Conservation (phyloP, 768 basidiomycete genomes). For the Tremella mesenterica region DNA sequence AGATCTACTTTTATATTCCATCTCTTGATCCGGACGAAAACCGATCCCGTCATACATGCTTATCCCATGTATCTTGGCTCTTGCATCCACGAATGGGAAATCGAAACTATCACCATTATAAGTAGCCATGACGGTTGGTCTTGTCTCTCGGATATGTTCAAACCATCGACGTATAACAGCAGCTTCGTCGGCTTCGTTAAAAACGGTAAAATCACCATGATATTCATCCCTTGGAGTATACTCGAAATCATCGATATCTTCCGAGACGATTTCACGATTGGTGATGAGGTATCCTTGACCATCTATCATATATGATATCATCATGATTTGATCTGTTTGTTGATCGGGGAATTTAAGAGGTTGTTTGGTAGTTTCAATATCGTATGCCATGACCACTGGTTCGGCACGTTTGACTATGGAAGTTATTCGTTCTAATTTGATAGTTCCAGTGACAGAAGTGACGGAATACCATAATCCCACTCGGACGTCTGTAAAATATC, state of each 20-base stretch:
- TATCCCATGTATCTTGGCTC: conserved; percentile 77
- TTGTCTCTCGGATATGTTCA: conserved; percentile 82
- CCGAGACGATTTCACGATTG: conserved; percentile 91
- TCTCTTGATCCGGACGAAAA: conserved; percentile 80
- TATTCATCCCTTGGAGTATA: conserved; percentile 98
- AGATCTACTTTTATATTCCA: conserved; percentile 84
- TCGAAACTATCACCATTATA: conserved; percentile 99
- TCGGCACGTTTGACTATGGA: conserved; percentile 97
- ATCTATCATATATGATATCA: conserved; percentile 99
- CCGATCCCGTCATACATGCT: conserved; percentile 95
- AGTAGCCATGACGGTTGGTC: conserved; percentile 93
- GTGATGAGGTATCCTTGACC: conserved; percentile 90
- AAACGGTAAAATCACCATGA: conserved; percentile 89
- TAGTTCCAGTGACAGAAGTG: conserved; percentile 70
- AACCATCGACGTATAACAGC: conserved; percentile 80
- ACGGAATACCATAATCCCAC: conserved; percentile 97
- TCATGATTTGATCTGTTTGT: conserved; percentile 95
- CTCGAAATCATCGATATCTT: conserved; percentile 97
- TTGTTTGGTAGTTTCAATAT: conserved; percentile 98
- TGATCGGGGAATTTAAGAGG: conserved; percentile 99
- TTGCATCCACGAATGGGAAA: conserved; percentile 88
- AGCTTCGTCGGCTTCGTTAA: conserved; percentile 89
- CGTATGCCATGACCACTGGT: conserved; percentile 96
- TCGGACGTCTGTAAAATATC: conserved; percentile 63
- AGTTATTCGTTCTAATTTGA: conserved; percentile 58